These are phyloP conservation scores for Aspergillus persii DNA, from an alignment of 2,329 filamentous ascomycete species.

Conservation along the genomic window DNA sequence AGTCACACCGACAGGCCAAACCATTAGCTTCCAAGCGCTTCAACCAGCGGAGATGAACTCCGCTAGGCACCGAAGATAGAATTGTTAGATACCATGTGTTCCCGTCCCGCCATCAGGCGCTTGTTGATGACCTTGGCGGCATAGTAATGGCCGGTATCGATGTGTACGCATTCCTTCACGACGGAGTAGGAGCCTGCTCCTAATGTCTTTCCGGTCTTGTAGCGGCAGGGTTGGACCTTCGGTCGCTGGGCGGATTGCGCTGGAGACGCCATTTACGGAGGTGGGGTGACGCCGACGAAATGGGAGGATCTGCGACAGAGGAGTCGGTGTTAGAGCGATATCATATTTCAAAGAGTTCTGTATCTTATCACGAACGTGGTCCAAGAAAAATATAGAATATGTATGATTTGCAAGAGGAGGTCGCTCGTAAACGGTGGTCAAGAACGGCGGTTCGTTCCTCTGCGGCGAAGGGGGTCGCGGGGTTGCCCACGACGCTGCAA, in stretches of 20 bases:
- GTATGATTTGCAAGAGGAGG: neutral
- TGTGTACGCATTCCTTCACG: conserved; percentile 98
- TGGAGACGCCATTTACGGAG: conserved; percentile 31
- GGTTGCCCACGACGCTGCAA: neutral
- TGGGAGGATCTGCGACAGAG: neutral
- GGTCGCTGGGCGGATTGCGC: conserved; percentile 41
- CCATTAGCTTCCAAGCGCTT: conserved; percentile 10
- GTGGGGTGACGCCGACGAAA: neutral
- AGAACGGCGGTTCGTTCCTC: neutral
- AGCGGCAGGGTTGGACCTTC: conserved; percentile 89
- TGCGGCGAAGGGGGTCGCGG: neutral
- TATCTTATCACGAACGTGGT: neutral
- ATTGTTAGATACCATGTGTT: conserved; percentile 76
- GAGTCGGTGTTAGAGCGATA: neutral
- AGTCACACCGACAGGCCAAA: conserved; percentile 5
- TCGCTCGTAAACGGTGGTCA: neutral
- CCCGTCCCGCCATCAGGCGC: conserved; percentile 90
- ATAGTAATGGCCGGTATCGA: conserved; percentile 96
- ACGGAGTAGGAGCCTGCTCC: conserved; percentile 97
- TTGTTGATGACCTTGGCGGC: conserved; percentile 99
- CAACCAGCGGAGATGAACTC: neutral
- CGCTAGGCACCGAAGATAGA: neutral
- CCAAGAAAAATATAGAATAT: neutral
- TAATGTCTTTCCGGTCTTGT: conserved; percentile 97
- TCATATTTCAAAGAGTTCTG: neutral